These are phyloP conservation scores for Ceratocystis cubensis DNA, from an alignment of 2,329 filamentous ascomycete species.

Conservation along the genomic window DNA sequence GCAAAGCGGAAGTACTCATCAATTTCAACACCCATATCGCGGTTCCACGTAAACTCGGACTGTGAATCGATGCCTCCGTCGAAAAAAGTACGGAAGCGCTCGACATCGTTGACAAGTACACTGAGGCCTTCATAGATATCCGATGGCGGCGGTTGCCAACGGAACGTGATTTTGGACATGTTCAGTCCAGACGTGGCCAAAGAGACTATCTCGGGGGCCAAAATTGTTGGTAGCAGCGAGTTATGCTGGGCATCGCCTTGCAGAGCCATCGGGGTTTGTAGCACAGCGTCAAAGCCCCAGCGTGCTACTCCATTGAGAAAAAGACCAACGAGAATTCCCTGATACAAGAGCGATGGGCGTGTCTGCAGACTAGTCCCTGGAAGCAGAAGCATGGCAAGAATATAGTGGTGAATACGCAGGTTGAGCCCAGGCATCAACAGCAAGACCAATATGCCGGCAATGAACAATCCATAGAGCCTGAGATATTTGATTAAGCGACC, in stretches of 20 bases:
- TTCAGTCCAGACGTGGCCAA: slow-evolving; percentile 20
- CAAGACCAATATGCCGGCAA: slow-evolving; percentile 53
- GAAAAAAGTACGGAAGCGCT: slow-evolving; percentile 63
- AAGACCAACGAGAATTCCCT: slow-evolving; percentile 76
- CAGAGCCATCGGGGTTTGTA: slow-evolving; percentile 67
- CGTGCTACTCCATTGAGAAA: slow-evolving; percentile 90
- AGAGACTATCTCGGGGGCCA: slow-evolving; percentile 33
- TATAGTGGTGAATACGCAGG: slow-evolving; percentile 89
- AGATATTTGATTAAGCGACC: slow-evolving; percentile 68
- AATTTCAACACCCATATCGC: slow-evolving; percentile 33
- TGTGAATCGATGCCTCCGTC: slow-evolving; percentile 37
- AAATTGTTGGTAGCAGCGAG: slow-evolving; percentile 46
- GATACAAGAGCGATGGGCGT: slow-evolving; percentile 69
- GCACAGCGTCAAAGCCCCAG: slow-evolving; percentile 83
- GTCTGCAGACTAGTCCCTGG: slow-evolving; percentile 85
- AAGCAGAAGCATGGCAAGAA: slow-evolving; percentile 72
- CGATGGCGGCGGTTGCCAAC: slow-evolving; percentile 36
- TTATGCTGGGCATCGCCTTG: slow-evolving; percentile 54
- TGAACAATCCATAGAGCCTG: slow-evolving; percentile 60
- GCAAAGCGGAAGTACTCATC: slow-evolving; percentile 70
- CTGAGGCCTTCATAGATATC: slow-evolving; percentile 60
- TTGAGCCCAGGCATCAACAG: slow-evolving; percentile 63
- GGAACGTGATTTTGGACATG: slow-evolving; percentile 50
- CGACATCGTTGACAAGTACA: slow-evolving; percentile 74
- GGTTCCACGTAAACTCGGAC: slow-evolving; percentile 46